Evolutionary conservation across 441 rosid species (phyloP), one percentile per base, ranked within the genome.

Genomic region (Adansonia madagascariensis): DNA sequence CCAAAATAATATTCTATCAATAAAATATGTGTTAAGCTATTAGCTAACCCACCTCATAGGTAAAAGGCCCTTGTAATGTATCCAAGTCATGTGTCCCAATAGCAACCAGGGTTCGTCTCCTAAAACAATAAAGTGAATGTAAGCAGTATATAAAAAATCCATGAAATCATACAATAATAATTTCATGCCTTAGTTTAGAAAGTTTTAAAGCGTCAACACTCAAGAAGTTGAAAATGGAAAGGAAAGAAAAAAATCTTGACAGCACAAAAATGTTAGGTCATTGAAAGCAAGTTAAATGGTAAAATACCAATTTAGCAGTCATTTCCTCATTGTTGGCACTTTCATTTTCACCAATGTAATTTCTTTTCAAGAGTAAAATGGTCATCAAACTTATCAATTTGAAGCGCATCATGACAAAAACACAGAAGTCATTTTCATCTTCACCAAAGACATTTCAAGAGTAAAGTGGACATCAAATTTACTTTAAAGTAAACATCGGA

Each of bases 61-160:
- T 89, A 85, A 96, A 92, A 75, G 98, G 98, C 64, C 92, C 98
- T 79, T 90, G 83, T 80, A 96, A 81, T 0, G 91, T 91, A 81
- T 96, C 99, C 83, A 96, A 84, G 85, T 96, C 99, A 88, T 96
- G 99, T 65, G 99, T 96, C 76, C 99, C 98, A 78, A 96, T 96
- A 6, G 99, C 97, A 72, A 94, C 98, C 73, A 94, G 87, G 18
- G 94, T 81, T 85, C 99, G 90, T 80, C 89, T 89, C 93, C 99
- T 97, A 75, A 82, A 79, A 65, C 74, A 78, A 27, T 59, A 52
- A 68, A 57, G 55, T 43, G 41, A 56, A 46, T 75, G 72, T 75
- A 67, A 71, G 80, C 50, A 79, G 66, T 9, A 35, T 14, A 46
- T 31, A 0, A 11, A 39, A 39, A 18, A 17, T 39, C 18, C 8